These are phyloP conservation scores for Bipolaris cookei DNA, from an alignment of 2,329 filamentous ascomycete species.

Conservation along the genomic window DNA sequence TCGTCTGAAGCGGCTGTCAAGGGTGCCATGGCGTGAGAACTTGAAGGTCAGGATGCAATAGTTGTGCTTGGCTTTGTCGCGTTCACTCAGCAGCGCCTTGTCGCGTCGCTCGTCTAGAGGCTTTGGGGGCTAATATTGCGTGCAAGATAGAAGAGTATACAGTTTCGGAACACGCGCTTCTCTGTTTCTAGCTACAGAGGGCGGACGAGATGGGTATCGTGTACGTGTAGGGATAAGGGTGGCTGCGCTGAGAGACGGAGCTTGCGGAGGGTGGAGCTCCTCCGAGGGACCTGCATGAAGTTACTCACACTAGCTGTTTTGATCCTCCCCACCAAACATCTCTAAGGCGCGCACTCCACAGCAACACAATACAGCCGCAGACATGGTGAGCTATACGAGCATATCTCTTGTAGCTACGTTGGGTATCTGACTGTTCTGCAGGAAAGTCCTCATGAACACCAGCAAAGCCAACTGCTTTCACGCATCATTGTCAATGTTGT, in stretches of 20 bases:
- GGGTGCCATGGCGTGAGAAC: slow-evolving; percentile 56
- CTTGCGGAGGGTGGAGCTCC: slow-evolving; percentile 33
- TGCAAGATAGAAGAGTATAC: not conserved
- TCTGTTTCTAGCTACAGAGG: not conserved
- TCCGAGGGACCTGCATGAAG: slow-evolving; percentile 18
- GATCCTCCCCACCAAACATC: slow-evolving; percentile 33
- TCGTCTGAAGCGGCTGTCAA: slow-evolving; percentile 76
- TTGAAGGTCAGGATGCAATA: not conserved
- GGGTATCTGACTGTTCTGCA: slow-evolving; percentile 40
- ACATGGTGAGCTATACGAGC: slow-evolving; percentile 34
- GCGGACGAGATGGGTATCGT: not conserved
- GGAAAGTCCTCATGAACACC: slow-evolving; percentile 98
- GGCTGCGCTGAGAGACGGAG: slow-evolving; percentile 15
- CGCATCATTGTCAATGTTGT: slow-evolving; percentile 98
- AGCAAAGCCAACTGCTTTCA: slow-evolving; percentile 90
- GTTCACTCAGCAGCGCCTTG: not conserved
- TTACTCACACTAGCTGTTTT: slow-evolving; percentile 34
- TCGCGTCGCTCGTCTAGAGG: slow-evolving; percentile 4
- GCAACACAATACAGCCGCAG: slow-evolving; percentile 9
- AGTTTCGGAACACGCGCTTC: not conserved
- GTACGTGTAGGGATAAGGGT: slow-evolving; percentile 4
- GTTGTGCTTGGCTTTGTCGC: not conserved
- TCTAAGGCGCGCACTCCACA: slow-evolving; percentile 24
- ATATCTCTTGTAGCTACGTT: not conserved
- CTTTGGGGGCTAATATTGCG: not conserved